A percentile compares a stretch with the other conserved stretches of the same genome.
phyloP scores from a whole-genome alignment of 2,329 filamentous ascomycete species.

The Pseudogymnoascus sp. region DNA sequence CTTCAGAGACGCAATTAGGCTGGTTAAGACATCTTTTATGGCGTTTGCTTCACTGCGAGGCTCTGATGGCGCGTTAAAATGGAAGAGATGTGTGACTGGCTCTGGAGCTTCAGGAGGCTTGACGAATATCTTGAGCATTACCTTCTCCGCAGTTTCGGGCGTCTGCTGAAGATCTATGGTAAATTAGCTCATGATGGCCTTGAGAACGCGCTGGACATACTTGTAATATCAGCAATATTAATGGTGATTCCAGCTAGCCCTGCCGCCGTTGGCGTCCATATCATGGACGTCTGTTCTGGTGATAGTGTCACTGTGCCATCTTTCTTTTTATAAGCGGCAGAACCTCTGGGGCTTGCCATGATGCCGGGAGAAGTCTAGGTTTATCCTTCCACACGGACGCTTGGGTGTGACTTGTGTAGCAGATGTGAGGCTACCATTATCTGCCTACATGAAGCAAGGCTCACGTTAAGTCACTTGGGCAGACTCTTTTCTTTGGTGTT shows the following conservation, averaged over 20 bases:
- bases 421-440: not conserved
- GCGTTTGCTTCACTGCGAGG: conserved; percentile 77
- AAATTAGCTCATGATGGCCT: conserved; percentile 15
- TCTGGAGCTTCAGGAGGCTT: conserved; percentile 51
- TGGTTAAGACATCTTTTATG: conserved; percentile 73
- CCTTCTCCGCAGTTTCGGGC: conserved; percentile 76
- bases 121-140: conserved; percentile 87
- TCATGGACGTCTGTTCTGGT: conserved; percentile 62
- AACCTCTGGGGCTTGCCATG: conserved; percentile 55
- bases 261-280: conserved; percentile 67
- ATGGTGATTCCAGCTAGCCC: conserved; percentile 57
- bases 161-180: conserved; percentile 82
- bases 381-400: not conserved
- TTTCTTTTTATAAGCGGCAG: conserved; percentile 87
- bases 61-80: conserved; percentile 69
- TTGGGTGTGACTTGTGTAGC: conserved; percentile 1
- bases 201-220: conserved; percentile 40
- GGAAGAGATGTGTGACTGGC: conserved; percentile 70
- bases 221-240: conserved; percentile 68
- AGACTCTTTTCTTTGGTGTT: not conserved
- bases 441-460: conserved; percentile 2
- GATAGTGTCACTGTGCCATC: conserved; percentile 75
- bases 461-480: not conserved
- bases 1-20: conserved; percentile 64
- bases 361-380: conserved; percentile 8